These are phyloP conservation scores for Pichia gijzeniarum DNA, from an alignment of 805 yeast genomes.

Conservation along the genomic window DNA sequence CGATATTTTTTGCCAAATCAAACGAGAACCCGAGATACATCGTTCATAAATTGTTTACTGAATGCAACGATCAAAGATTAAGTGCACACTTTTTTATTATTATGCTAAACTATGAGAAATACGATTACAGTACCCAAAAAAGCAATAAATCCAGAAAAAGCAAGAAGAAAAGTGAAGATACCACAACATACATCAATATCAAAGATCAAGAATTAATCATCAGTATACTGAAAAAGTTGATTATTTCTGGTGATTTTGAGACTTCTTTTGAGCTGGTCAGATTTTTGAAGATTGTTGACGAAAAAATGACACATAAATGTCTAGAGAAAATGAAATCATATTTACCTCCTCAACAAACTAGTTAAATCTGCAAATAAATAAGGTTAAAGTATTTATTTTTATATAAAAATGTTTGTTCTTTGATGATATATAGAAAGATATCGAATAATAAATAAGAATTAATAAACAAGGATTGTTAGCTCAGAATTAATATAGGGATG, in stretches of 20 bases:
- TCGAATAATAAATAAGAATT: background rate
- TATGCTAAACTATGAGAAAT: constrained; percentile 43
- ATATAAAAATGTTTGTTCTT: background rate
- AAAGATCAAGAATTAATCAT: constrained; percentile 37
- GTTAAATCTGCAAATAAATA: background rate
- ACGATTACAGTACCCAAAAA: constrained; percentile 7
- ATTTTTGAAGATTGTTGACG: constrained; percentile 44
- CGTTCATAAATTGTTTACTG: constrained; percentile 33
- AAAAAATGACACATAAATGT: constrained; percentile 31
- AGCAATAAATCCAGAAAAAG: background rate
- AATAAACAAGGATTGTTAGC: background rate
- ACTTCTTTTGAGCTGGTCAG: constrained; percentile 50
- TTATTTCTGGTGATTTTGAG: constrained; percentile 38
- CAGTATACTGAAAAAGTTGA: constrained; percentile 38
- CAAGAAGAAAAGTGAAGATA: constrained; percentile 5
- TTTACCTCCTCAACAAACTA: background rate
- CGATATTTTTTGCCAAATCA: constrained; percentile 37
- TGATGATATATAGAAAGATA: background rate
- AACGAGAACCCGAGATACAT: constrained; percentile 40
- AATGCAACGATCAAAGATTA: constrained; percentile 35
- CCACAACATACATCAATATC: constrained; percentile 3
- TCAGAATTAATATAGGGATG: background rate
- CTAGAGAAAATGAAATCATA: constrained; percentile 24
- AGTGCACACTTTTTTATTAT: constrained; percentile 48
- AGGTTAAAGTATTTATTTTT: background rate